Conservation (phyloP, 768 basidiomycete species). For the Tulasnella sp. region DNA sequence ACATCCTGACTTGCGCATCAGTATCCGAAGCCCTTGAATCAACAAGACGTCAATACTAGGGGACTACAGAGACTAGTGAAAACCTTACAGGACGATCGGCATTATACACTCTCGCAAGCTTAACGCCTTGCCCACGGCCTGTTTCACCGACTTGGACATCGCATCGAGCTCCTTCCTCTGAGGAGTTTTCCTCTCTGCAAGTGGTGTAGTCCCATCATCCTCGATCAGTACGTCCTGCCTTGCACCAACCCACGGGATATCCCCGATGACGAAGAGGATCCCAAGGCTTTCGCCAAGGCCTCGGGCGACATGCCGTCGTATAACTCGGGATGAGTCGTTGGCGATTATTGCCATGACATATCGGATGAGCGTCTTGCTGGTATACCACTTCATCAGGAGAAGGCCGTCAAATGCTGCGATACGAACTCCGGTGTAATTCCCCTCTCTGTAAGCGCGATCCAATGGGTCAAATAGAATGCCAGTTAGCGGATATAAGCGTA, state of each 20-base stretch:
- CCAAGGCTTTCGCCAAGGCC: conserved; percentile 80
- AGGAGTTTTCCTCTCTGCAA: conserved; percentile 51
- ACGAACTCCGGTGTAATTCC: conserved; percentile 85
- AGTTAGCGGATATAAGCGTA: conserved; percentile 28
- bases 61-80: conserved; percentile 8
- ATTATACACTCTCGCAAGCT: conserved; percentile 65
- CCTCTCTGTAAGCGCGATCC: conserved; percentile 47
- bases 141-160: conserved; percentile 77
- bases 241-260: conserved; percentile 52
- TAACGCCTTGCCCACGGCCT: conserved; percentile 72
- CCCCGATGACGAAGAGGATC: conserved; percentile 77
- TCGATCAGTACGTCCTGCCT: conserved; percentile 72
- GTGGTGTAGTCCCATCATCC: conserved; percentile 66
- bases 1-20: conserved; percentile 86
- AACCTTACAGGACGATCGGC: conserved; percentile 71
- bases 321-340: conserved; percentile 67
- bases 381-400: conserved; percentile 71
- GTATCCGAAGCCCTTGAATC: conserved; percentile 50
- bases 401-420: conserved; percentile 90
- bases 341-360: conserved; percentile 82
- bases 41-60: background rate
- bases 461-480: conserved; percentile 12
- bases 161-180: conserved; percentile 76
- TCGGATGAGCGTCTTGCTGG: conserved; percentile 60
- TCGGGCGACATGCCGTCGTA: conserved; percentile 80